These are phyloP conservation scores for Saitozyma sp. DNA, from an alignment of 768 basidiomycete species.

Conservation along the genomic window DNA sequence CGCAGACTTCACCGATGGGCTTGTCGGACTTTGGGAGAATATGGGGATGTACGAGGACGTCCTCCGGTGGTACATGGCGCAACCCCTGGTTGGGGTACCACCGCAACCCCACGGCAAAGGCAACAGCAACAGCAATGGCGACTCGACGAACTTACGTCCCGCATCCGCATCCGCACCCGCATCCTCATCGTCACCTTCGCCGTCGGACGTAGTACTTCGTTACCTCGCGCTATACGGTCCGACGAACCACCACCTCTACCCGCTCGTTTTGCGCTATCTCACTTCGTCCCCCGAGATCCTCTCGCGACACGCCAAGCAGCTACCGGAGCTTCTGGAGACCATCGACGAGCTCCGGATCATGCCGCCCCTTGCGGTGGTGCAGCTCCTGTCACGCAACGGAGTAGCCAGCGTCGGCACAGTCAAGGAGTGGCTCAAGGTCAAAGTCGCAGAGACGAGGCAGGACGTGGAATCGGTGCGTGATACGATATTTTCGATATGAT, in stretches of 20 bases:
- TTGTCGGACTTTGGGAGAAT: slow-evolving; percentile 87
- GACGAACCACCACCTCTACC: slow-evolving; percentile 73
- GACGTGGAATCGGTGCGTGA: slow-evolving; percentile 76
- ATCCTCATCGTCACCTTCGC: slow-evolving; percentile 34
- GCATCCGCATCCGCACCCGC: too few relatives aligned
- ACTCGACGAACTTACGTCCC: slow-evolving; percentile 49
- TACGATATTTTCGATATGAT: background rate
- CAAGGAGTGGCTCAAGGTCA: slow-evolving; percentile 81
- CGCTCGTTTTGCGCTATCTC: slow-evolving; percentile 82
- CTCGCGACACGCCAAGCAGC: slow-evolving; percentile 67
- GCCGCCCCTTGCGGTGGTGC: slow-evolving; percentile 84
- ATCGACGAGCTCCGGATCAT: slow-evolving; percentile 80
- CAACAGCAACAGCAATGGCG: slow-evolving; percentile 5
- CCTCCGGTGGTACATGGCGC: slow-evolving; percentile 82
- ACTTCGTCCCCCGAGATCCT: slow-evolving; percentile 77
- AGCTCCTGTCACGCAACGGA: slow-evolving; percentile 81
- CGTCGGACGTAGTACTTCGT: slow-evolving; percentile 65
- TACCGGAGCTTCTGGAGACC: slow-evolving; percentile 69
- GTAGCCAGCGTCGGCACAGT: slow-evolving; percentile 89
- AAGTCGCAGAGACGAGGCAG: slow-evolving; percentile 69
- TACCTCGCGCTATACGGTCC: slow-evolving; percentile 75
- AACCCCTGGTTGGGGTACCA: slow-evolving; percentile 33
- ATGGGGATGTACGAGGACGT: slow-evolving; percentile 96
- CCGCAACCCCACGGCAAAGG: background rate
- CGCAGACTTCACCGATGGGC: slow-evolving; percentile 73